Evolutionary conservation across 148 eudicot species (phyloP).

Genomic region (Polygonum aviculare): DNA sequence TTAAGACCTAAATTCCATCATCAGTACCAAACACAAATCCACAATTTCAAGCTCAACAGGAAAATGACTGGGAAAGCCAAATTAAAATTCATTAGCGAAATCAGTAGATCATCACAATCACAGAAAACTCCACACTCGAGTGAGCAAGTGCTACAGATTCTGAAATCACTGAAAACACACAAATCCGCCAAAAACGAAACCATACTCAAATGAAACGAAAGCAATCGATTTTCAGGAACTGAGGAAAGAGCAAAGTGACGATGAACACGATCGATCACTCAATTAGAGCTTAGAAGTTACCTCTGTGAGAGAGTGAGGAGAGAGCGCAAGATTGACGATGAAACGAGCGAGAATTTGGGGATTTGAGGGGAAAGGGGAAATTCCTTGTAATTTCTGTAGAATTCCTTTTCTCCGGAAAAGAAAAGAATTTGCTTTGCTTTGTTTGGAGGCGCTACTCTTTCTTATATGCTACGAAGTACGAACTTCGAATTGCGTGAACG

Average conservation of each 20-base stretch:
- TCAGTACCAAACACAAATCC: background rate
- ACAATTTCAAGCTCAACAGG: background rate
- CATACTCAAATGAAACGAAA: background rate
- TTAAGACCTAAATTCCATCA: background rate
- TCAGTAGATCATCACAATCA: background rate
- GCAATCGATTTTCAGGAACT: background rate
- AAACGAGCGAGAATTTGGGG: background rate
- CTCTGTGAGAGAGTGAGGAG: background rate
- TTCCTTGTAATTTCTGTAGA: background rate
- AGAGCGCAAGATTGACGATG: background rate
- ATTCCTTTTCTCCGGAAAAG: background rate
- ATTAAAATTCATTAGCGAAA: background rate
- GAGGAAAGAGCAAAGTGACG: background rate
- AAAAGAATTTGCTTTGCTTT: background rate
- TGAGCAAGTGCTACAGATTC: background rate
- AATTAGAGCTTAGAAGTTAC: background rate
- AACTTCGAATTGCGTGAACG: slow-evolving; percentile 5
- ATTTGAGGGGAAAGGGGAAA: background rate
- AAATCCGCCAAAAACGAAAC: background rate
- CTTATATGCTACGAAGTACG: background rate
- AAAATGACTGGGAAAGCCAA: background rate
- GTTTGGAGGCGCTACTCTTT: background rate
- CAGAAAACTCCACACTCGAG: background rate
- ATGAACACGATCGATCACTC: background rate
- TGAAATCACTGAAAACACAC: background rate